Evolutionary conservation across 2,329 filamentous ascomycete species (phyloP).

Genomic region (Fusarium sp.): DNA sequence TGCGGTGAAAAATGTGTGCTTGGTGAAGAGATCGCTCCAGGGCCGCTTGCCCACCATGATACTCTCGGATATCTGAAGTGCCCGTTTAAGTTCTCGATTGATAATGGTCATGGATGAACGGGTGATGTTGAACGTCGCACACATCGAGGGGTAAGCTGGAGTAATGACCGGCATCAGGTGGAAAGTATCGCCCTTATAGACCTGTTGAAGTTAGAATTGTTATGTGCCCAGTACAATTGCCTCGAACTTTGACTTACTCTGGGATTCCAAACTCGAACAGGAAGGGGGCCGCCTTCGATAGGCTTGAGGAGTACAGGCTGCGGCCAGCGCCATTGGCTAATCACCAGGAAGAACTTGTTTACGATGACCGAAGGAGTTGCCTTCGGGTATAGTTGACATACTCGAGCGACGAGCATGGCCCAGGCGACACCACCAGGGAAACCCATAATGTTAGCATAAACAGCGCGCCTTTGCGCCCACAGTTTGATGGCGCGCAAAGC

Average conservation of each 20-base stretch:
- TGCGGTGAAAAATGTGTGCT: constrained; percentile 92
- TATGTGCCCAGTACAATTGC: background rate
- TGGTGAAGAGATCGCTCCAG: constrained; percentile 91
- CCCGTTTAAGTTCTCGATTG: constrained; percentile 83
- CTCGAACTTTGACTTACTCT: constrained; percentile 65
- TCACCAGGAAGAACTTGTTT: constrained; percentile 93
- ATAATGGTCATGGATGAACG: constrained; percentile 88
- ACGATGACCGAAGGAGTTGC: constrained; percentile 91
- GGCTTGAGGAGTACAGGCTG: constrained; percentile 90
- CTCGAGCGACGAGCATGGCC: constrained; percentile 96
- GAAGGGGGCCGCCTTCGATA: constrained; percentile 84
- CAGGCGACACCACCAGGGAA: constrained; percentile 97
- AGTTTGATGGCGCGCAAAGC: constrained; percentile 94
- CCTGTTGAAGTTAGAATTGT: constrained; percentile 54
- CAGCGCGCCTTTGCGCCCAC: constrained; percentile 92
- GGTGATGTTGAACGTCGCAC: constrained; percentile 94
- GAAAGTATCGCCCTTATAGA: constrained; percentile 84
- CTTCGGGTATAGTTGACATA: constrained; percentile 96
- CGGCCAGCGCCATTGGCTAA: constrained; percentile 93
- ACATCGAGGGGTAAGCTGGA: constrained; percentile 97
- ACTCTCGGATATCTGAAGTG: constrained; percentile 79
- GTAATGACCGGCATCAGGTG: constrained; percentile 99
- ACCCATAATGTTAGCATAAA: constrained; percentile 96
- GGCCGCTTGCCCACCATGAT: constrained; percentile 81
- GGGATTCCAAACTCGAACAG: constrained; percentile 94